A percentile compares a stretch with the other conserved stretches of the same genome.
Conservation (phyloP, 352 stramenopile species). For the Phytophthora boehmeriae region DNA sequence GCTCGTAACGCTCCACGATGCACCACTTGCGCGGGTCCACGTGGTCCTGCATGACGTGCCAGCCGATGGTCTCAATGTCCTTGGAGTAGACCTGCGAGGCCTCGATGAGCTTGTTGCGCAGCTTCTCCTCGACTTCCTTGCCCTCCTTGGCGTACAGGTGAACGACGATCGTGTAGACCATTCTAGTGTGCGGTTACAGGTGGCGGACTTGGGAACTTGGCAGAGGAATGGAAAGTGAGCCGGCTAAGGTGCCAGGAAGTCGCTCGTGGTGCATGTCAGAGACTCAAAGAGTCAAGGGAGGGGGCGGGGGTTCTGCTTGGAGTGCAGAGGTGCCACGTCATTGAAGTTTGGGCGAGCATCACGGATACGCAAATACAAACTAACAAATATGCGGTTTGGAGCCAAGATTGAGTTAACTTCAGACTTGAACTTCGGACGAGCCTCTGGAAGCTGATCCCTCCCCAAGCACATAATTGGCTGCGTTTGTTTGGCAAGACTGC, state of each 20-base stretch:
- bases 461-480: neutral
- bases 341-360: conserved; percentile 23
- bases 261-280: neutral
- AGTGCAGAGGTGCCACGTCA: conserved; percentile 19
- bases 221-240: conserved; percentile 32
- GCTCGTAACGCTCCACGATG: conserved; percentile 45
- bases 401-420: conserved; percentile 27
- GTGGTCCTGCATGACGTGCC: conserved; percentile 43
- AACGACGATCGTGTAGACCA: conserved; percentile 46
- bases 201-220: conserved; percentile 19
- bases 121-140: conserved; percentile 43
- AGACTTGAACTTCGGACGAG: conserved; percentile 18
- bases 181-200: conserved; percentile 4
- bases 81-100: conserved; percentile 43
- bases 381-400: conserved; percentile 18
- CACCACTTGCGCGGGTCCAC: conserved; percentile 38
- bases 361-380: conserved; percentile 37
- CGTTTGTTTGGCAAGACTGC: neutral
- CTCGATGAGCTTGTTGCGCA: conserved; percentile 44
- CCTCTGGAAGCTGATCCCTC: conserved; percentile 8
- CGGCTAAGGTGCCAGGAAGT: conserved; percentile 1
- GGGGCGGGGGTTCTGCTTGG: conserved; percentile 24
- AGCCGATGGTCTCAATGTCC: conserved; percentile 34
- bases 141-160: conserved; percentile 42
- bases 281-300: too few relatives aligned